Evolutionary conservation across 2,329 filamentous ascomycete species (phyloP).

Genomic region (Elsinoe fawcettii): DNA sequence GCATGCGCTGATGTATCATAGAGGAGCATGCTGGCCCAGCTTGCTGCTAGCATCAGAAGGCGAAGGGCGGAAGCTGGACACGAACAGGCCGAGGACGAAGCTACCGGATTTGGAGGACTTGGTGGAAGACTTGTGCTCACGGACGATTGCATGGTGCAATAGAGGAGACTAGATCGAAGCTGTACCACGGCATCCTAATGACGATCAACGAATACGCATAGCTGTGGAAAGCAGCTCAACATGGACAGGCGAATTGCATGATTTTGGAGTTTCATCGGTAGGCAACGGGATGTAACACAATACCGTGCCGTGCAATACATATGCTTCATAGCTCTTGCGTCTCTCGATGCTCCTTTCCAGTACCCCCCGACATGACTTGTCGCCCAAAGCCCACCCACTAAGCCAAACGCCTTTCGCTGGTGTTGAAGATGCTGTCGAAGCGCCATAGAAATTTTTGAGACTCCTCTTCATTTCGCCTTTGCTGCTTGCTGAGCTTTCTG

Average conservation of each 20-base stretch:
- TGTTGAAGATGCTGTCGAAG: neutral
- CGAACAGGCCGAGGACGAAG: slow-evolving; percentile 16
- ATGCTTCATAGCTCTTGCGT: neutral
- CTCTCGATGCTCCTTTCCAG: neutral
- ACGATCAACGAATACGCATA: neutral
- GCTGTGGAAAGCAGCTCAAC: neutral
- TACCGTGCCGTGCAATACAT: neutral
- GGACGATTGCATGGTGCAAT: slow-evolving; percentile 26
- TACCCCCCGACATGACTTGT: neutral
- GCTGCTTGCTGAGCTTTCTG: slow-evolving; percentile 62
- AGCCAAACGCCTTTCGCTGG: neutral
- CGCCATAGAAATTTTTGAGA: neutral
- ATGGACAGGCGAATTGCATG: neutral
- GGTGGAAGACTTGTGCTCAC: slow-evolving; percentile 20
- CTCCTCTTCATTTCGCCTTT: slow-evolving; percentile 54
- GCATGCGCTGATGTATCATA: slow-evolving; percentile 18
- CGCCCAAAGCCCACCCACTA: neutral
- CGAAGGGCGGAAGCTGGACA: slow-evolving; percentile 16
- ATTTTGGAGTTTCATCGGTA: neutral
- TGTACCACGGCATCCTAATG: neutral
- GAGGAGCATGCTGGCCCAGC: slow-evolving; percentile 24
- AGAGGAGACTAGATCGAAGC: neutral
- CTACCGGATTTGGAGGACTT: slow-evolving; percentile 11
- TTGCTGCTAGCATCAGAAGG: slow-evolving; percentile 21
- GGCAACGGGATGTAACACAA: neutral